phyloP scores from a whole-genome alignment of 768 basidiomycete genomes.

The Inosperma sp. region DNA sequence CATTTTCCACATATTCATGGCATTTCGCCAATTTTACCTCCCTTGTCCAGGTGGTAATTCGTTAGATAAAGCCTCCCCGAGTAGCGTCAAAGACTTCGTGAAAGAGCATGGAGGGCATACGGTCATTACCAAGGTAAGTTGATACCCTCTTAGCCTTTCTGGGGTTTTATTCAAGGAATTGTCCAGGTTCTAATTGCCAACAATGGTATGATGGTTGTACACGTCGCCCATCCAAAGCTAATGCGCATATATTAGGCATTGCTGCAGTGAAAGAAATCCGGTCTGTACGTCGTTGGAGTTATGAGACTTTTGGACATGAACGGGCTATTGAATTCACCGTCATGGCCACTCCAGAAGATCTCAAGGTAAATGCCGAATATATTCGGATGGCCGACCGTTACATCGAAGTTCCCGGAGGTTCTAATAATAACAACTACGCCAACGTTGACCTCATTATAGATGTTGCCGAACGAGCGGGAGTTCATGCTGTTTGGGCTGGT shows the following conservation, averaged over 20 bases:
- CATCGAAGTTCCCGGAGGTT: conserved; percentile 96
- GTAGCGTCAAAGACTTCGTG: conserved; percentile 87
- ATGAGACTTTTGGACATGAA: conserved; percentile 97
- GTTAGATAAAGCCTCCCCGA: conserved; percentile 74
- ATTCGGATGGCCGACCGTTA: conserved; percentile 99
- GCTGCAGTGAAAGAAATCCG: conserved; percentile 99
- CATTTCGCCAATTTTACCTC: conserved; percentile 11
- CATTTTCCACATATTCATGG: conserved; percentile 8
- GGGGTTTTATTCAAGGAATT: background rate
- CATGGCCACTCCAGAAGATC: conserved; percentile 98
- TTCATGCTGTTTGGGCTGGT: conserved; percentile 99
- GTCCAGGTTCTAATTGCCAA: conserved; percentile 94
- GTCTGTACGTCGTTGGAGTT: conserved; percentile 98
- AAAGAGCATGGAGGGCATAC: conserved; percentile 91
- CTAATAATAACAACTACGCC: conserved; percentile 99
- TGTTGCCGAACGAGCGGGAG: conserved; percentile 93
- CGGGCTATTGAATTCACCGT: conserved; percentile 97
- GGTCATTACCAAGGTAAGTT: conserved; percentile 90
- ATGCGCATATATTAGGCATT: conserved; percentile 57
- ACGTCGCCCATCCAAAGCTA: conserved; percentile 13
- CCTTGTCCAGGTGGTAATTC: conserved; percentile 78
- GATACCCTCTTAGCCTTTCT: background rate
- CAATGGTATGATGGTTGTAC: conserved; percentile 58
- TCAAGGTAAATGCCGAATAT: conserved; percentile 98
- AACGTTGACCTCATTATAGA: conserved; percentile 99